Conservation (phyloP, 1,284 basidiomycete species). For the Trametes versicolor region DNA sequence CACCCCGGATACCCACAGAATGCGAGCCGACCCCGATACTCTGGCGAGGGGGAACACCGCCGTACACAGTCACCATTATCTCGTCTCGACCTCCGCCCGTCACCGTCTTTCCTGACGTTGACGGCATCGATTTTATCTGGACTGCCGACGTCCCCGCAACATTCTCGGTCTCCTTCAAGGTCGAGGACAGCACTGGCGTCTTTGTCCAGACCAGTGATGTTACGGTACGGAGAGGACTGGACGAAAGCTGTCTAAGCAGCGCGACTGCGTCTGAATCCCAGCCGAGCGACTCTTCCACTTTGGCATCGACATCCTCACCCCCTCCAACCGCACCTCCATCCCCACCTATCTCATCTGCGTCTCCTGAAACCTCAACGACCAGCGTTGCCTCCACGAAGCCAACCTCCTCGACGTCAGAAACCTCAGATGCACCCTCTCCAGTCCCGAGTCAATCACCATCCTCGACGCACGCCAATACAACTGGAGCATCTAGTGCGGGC, state of each 20-base stretch:
- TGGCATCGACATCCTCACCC: neutral
- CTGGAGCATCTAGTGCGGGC: neutral
- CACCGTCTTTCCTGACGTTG: neutral
- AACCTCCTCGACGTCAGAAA: neutral
- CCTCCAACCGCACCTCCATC: neutral
- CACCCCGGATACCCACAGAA: constrained; percentile 4
- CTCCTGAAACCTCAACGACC: neutral
- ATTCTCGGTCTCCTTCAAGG: neutral
- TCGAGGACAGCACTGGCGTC: constrained; percentile 4
- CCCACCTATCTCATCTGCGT: neutral
- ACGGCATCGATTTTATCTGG: neutral
- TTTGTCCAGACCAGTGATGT: neutral
- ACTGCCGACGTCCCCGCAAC: neutral
- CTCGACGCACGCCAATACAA: neutral
- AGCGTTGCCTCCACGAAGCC: neutral
- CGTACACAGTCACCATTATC: constrained; percentile 9
- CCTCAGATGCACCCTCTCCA: neutral
- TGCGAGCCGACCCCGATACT: constrained; percentile 5
- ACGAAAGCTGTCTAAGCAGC: neutral
- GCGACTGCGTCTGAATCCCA: neutral
- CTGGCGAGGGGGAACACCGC: constrained; percentile 5
- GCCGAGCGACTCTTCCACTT: neutral
- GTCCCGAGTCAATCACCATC: neutral
- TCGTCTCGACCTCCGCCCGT: neutral
- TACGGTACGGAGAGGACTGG: neutral